phyloP scores from a whole-genome alignment of 352 stramenopile species.

The Phytophthora europaea region DNA sequence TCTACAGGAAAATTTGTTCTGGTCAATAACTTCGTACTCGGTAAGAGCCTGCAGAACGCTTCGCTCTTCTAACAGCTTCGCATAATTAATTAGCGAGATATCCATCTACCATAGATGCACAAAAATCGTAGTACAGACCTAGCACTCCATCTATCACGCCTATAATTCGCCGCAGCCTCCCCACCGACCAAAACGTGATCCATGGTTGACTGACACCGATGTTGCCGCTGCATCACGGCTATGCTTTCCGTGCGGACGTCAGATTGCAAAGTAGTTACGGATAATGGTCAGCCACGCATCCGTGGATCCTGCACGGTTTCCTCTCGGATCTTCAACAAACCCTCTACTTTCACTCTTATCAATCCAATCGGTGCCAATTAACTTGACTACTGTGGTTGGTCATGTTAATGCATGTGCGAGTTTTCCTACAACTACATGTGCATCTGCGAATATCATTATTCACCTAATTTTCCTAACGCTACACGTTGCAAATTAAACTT shows the following conservation, averaged over 20 bases:
- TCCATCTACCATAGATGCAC: background rate
- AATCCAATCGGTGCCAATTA: background rate
- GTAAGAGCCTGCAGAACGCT: background rate
- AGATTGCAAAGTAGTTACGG: background rate
- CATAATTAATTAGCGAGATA: background rate
- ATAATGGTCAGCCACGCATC: background rate
- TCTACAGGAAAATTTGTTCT: background rate
- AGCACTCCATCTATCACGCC: conserved; percentile 6
- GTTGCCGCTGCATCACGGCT: background rate
- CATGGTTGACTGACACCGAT: conserved; percentile 8
- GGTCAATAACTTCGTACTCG: background rate
- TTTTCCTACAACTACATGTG: conserved; percentile 13
- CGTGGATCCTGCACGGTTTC: background rate
- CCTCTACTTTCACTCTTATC: background rate
- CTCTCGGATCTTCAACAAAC: background rate
- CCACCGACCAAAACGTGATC: conserved; percentile 2
- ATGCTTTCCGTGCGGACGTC: background rate
- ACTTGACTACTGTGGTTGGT: background rate
- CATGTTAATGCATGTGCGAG: background rate
- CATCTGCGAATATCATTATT: conserved; percentile 19
- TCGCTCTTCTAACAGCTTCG: background rate
- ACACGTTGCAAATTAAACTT: background rate
- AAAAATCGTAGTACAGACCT: background rate
- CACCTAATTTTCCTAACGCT: background rate
- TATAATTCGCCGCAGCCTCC: background rate